phyloP scores from a whole-genome alignment of 768 basidiomycete genomes.

The Pisolithus marmoratus region DNA sequence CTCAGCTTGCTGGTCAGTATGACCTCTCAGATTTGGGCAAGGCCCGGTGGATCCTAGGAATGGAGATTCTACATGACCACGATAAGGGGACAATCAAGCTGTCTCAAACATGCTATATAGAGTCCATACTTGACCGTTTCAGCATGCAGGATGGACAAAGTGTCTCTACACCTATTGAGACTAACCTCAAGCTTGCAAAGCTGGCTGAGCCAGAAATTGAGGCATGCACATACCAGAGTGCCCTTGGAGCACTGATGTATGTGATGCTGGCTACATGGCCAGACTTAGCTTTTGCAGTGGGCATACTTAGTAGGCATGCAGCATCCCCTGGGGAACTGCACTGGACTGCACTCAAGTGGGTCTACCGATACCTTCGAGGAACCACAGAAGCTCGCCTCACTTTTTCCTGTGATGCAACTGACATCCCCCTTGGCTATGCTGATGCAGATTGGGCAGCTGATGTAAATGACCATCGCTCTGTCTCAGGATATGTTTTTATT shows the following conservation, averaged over 20 bases:
- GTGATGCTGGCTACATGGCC: conserved; percentile 5
- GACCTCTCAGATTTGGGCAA: too few relatives aligned
- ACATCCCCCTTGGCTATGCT: neutral
- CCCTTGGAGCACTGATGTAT: conserved; percentile 14
- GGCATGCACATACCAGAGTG: too few relatives aligned
- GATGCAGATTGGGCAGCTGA: conserved; percentile 11
- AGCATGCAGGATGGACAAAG: neutral
- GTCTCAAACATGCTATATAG: too few relatives aligned
- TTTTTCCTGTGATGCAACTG: neutral
- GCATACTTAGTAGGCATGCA: conserved; percentile 9
- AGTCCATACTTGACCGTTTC: neutral
- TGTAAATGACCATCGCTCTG: neutral
- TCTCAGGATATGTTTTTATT: conserved; percentile 28
- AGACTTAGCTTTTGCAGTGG: conserved; percentile 10
- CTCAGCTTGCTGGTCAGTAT: too few relatives aligned
- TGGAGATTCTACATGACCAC: too few relatives aligned
- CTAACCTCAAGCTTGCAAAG: neutral
- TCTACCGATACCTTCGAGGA: conserved; percentile 14
- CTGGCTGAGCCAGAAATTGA: too few relatives aligned
- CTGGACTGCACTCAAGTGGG: conserved; percentile 4
- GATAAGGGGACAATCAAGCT: too few relatives aligned
- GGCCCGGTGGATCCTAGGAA: too few relatives aligned
- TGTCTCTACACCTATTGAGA: conserved; percentile 6
- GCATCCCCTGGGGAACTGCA: conserved; percentile 9
- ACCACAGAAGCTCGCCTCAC: neutral